Conservation (phyloP, 2,329 filamentous ascomycete species). For the Xylogone sp. region DNA sequence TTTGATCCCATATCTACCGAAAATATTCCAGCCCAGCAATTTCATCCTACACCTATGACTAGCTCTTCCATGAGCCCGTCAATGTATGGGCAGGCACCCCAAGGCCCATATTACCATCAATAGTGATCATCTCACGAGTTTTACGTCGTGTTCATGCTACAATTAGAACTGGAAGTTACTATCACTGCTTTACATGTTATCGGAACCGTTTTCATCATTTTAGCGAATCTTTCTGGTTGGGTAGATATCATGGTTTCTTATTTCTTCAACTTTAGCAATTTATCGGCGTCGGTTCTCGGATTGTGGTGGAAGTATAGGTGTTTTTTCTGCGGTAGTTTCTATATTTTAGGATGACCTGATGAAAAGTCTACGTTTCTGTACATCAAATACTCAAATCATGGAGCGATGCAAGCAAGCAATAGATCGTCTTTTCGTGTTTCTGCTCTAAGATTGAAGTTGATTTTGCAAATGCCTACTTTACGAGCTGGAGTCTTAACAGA, state of each 20-base stretch:
- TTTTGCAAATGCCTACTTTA: too few relatives aligned
- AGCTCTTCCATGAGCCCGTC: slow-evolving; percentile 20
- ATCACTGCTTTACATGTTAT: slow-evolving; percentile 5
- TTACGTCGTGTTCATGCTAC: neutral
- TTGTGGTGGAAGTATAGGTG: neutral
- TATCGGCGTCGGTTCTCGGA: neutral
- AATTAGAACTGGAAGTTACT: neutral
- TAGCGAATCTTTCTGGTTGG: slow-evolving; percentile 8
- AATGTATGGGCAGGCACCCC: slow-evolving; percentile 21
- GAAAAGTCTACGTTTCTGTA: neutral
- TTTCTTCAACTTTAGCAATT: neutral
- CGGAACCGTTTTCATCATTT: slow-evolving; percentile 2
- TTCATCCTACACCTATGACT: slow-evolving; percentile 21
- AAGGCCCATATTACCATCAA: slow-evolving; percentile 13
- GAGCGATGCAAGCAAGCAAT: neutral
- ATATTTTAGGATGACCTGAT: neutral
- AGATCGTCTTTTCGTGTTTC: neutral
- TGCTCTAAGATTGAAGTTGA: too few relatives aligned
- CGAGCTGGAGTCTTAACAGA: too few relatives aligned
- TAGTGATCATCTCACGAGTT: slow-evolving; percentile 8
- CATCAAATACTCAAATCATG: neutral
- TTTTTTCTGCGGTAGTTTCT: neutral
- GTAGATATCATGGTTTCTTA: slow-evolving; percentile 22
- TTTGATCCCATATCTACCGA: slow-evolving; percentile 19
- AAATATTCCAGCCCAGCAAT: slow-evolving; percentile 9